Evolutionary conservation across 345 rosid species (phyloP), one percentile per base, ranked within the genome.

Genomic region (Citrus medica): DNA sequence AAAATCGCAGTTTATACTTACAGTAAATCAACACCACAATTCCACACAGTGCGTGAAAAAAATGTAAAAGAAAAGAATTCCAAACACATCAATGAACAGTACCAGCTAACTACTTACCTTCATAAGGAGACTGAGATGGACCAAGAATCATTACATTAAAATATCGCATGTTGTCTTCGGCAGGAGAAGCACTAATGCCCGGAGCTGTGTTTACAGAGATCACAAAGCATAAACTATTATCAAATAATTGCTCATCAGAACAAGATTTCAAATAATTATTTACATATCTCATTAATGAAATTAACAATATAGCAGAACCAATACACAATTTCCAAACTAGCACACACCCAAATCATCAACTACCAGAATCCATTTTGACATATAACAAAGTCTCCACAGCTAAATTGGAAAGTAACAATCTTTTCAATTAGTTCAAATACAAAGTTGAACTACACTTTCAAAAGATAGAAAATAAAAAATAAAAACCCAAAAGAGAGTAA

Each of bases 121-220:
- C 91, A 67, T 86, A 84, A 27, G 91, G 89, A 63, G 89, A 88
- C 63, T 88, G 91, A 13, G 88, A 78, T 58, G 91, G 91, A 24
- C 89, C 91, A 74, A 88, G 89, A 60, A 88, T 86, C 91, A 88
- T 88, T 13, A 86, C 87, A 79, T 84, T 86, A 51, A 88, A 88
- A 77, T 88, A 86, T 10, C 87, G 84, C 91, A 88, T 86, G 59
- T 88, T 88, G 21, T 84, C 91, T 62, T 88, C 91, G 0, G 88
- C 84, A 25, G 89, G 91, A 0, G 91, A 88, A 35, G 91, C 91
- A 80, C 91, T 88, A 48, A 88, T 88, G 59, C 91, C 91, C 0
- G 91, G 89, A 48, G 91, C 89, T 88, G 84, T 88, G 84, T 33
- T 81, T 19, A 32, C 30, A 76, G 42, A 35, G 64, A 80, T 13